These are phyloP conservation scores for Apiotrichum veenhuisii DNA, from an alignment of 1,284 basidiomycete species.

Conservation along the genomic window DNA sequence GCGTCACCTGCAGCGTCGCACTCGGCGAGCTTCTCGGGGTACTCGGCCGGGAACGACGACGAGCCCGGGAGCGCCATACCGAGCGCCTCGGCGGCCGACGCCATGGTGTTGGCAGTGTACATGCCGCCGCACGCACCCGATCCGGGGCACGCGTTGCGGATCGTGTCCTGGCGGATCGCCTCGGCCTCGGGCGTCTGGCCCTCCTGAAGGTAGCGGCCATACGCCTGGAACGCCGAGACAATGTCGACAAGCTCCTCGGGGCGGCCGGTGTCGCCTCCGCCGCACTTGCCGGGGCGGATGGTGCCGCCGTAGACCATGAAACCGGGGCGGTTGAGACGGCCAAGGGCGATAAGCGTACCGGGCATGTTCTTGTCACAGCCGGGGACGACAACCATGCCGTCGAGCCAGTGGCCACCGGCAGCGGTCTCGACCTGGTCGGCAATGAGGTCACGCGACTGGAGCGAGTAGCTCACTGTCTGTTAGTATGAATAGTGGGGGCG, in stretches of 20 bases:
- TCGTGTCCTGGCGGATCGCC: slow-evolving; percentile 70
- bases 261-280: slow-evolving; percentile 48
- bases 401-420: slow-evolving; percentile 96
- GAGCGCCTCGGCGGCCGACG: slow-evolving; percentile 82
- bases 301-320: slow-evolving; percentile 97
- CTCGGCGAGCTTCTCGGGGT: slow-evolving; percentile 70
- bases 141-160: slow-evolving; percentile 89
- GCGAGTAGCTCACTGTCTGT: slow-evolving; percentile 73
- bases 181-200: slow-evolving; percentile 82
- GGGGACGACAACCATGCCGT: slow-evolving; percentile 93
- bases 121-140: slow-evolving; percentile 90
- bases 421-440: slow-evolving; percentile 95
- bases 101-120: slow-evolving; percentile 97
- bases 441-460: slow-evolving; percentile 93
- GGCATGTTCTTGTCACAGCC: slow-evolving; percentile 99
- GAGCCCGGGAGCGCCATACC: slow-evolving; percentile 97
- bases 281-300: slow-evolving; percentile 84
- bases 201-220: slow-evolving; percentile 86
- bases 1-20: slow-evolving; percentile 72
- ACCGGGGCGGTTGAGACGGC: slow-evolving; percentile 87
- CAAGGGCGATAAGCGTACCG: slow-evolving; percentile 87
- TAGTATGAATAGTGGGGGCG: too few relatives aligned
- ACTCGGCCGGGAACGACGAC: slow-evolving; percentile 89
- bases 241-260: slow-evolving; percentile 69
- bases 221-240: slow-evolving; percentile 91